Evolutionary conservation across 148 eudicot genomes (phyloP).

Genomic region (Vaccinium macrocarpon): DNA sequence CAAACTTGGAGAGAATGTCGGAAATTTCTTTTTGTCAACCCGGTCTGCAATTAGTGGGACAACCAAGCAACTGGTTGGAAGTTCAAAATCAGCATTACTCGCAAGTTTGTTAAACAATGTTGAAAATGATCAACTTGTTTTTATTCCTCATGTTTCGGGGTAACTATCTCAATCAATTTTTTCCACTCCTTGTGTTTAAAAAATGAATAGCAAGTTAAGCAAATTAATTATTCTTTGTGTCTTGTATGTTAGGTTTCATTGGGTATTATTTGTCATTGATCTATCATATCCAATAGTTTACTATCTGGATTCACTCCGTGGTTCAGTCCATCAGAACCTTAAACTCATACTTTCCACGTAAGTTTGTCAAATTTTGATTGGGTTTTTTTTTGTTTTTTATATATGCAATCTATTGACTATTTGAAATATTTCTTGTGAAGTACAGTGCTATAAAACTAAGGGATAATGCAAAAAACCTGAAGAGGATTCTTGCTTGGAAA

Average conservation of each 20-base stretch:
- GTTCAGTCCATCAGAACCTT: neutral
- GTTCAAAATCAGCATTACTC: neutral
- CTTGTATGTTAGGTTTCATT: neutral
- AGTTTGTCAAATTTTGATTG: neutral
- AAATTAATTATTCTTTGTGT: neutral
- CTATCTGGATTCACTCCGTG: neutral
- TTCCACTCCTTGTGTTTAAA: neutral
- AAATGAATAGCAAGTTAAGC: neutral
- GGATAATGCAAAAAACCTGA: too few relatives aligned
- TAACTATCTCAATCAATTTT: neutral
- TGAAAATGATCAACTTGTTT: neutral
- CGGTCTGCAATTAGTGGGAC: neutral
- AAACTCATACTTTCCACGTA: neutral
- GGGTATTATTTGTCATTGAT: neutral
- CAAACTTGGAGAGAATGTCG: too few relatives aligned
- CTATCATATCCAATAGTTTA: neutral
- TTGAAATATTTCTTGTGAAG: too few relatives aligned
- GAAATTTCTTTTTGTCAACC: neutral
- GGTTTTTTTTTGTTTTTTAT: neutral
- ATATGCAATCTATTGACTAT: neutral
- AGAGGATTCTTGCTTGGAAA: too few relatives aligned
- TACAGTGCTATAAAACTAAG: too few relatives aligned
- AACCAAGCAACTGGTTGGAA: too few relatives aligned
- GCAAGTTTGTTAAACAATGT: neutral
- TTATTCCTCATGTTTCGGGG: neutral